These are phyloP conservation scores for Mucor irregularis DNA, from an alignment of 371 early-diverging fungal species.

Conservation along the genomic window DNA sequence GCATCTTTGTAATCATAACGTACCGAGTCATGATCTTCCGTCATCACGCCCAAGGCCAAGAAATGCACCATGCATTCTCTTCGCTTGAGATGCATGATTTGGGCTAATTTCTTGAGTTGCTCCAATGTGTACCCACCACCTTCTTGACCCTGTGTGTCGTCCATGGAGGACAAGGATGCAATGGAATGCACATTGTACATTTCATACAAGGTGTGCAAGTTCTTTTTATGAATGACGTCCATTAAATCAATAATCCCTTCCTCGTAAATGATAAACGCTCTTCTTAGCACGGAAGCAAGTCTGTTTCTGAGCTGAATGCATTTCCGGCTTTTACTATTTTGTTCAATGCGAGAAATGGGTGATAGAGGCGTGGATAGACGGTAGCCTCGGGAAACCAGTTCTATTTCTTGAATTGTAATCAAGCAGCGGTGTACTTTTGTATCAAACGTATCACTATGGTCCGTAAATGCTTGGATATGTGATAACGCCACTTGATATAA, in stretches of 20 bases:
- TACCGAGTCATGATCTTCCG: slow-evolving; percentile 34
- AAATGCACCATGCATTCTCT: slow-evolving; percentile 53
- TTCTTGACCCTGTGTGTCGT: slow-evolving; percentile 8
- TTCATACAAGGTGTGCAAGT: slow-evolving; percentile 37
- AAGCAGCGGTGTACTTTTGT: slow-evolving; percentile 61
- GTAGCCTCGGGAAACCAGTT: slow-evolving; percentile 72
- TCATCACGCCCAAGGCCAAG: slow-evolving; percentile 35
- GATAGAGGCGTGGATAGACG: slow-evolving; percentile 63
- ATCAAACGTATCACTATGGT: slow-evolving; percentile 56
- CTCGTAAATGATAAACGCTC: slow-evolving; percentile 44
- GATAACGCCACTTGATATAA: slow-evolving; percentile 53
- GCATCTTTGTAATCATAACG: slow-evolving; percentile 29
- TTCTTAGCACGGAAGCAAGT: slow-evolving; percentile 33
- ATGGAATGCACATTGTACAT: slow-evolving; percentile 50
- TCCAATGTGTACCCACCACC: slow-evolving; percentile 30
- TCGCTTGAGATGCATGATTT: slow-evolving; percentile 47
- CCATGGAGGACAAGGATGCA: slow-evolving; percentile 38
- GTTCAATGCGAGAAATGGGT: slow-evolving; percentile 70
- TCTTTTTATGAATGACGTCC: slow-evolving; percentile 34
- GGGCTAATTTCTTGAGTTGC: slow-evolving; percentile 37
- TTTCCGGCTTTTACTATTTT: slow-evolving; percentile 53
- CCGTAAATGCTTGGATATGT: slow-evolving; percentile 48
- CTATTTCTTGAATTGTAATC: slow-evolving; percentile 71
- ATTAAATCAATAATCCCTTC: slow-evolving; percentile 44
- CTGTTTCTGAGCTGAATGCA: slow-evolving; percentile 43